Base-by-base conservation (phyloP, 352 stramenopile genomes). In the Thalassiosira mediterranea region DNA sequence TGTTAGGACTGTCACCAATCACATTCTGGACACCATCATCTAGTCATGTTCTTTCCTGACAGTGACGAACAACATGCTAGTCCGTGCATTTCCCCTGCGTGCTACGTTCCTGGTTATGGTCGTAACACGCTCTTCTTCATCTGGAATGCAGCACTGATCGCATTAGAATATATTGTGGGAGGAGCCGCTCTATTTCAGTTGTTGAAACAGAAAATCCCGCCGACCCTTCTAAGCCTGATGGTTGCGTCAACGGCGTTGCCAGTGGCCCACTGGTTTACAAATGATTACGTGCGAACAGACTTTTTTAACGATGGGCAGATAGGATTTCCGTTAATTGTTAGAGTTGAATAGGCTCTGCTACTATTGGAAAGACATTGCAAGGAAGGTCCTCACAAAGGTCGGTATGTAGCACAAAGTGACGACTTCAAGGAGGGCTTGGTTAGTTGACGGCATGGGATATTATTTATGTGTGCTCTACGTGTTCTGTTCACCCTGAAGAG, bases 221-320 rank as follows among this genome's bases (percentile, higher is more conserved):
- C 13, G 10, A 58, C 37, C 11, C 10, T 86, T 0, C 29, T 86
- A 0, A 76, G 58, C 34, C 34, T 85, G 10, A 25, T 87, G 8
- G 54, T 89, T 10, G 25, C 68, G 25, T 56, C n/a, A 11, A 67
- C 57, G 1, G 81, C 76, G 3, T 51, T 88, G 34, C 83, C 83
- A n/a, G 63, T 86, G 25, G 83, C 65, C 13, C 86, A 92, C 59
- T 89, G 74, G 52, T 92, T 92, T 64, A 83, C 62, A 0, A 72
- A 84, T 62, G 75, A 83, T 28, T 92, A 90, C 47, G 44, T 83
- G 1, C 23, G 61, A 3, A 70, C 69, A n/a, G 67, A 78, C 34
- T 83, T 83, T 37, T 91, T 88, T 60, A 25, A 72, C 60, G 68
- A 88, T 74, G 52, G 49, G 34, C 31, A 76, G 42, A 40, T 81